These are phyloP conservation scores for Anacardium occidentale DNA, from an alignment of 345 rosid genomes.

Conservation along the genomic window DNA sequence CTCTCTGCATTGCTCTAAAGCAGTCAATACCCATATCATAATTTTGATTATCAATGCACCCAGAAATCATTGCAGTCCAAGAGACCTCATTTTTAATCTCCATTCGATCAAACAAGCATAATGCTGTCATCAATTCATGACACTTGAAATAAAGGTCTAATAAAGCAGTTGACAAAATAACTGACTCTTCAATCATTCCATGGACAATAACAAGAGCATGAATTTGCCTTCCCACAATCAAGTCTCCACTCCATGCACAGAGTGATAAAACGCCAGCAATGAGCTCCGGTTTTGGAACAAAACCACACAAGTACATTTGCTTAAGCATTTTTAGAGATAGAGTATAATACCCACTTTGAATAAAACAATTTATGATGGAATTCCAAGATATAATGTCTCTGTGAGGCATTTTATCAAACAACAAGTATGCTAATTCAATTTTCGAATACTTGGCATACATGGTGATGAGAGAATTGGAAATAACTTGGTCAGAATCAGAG, in stretches of 20 bases:
- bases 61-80: conserved; percentile 58
- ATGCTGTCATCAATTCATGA: conserved; percentile 30
- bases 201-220: conserved; percentile 49
- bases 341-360: conserved; percentile 33
- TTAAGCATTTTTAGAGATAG: conserved; percentile 31
- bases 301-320: conserved; percentile 38
- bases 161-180: conserved; percentile 45
- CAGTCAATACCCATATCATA: conserved; percentile 33
- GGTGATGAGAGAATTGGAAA: conserved; percentile 50
- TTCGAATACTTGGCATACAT: conserved; percentile 36
- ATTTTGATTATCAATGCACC: conserved; percentile 37
- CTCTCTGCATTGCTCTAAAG: conserved; percentile 48
- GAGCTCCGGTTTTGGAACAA: conserved; percentile 49
- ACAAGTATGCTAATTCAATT: conserved; percentile 20
- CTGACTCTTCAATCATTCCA: conserved; percentile 32
- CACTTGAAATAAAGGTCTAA: conserved; percentile 49
- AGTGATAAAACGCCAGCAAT: conserved; percentile 43
- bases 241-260: conserved; percentile 27
- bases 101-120: conserved; percentile 39
- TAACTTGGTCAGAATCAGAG: conserved; percentile 32
- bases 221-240: conserved; percentile 35
- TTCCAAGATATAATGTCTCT: conserved; percentile 48
- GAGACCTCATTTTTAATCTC: conserved; percentile 48
- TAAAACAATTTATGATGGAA: conserved; percentile 37
- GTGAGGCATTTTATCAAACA: conserved; percentile 46